phyloP scores from a whole-genome alignment of 306 rosid genomes.

The Glycine soja region DNA sequence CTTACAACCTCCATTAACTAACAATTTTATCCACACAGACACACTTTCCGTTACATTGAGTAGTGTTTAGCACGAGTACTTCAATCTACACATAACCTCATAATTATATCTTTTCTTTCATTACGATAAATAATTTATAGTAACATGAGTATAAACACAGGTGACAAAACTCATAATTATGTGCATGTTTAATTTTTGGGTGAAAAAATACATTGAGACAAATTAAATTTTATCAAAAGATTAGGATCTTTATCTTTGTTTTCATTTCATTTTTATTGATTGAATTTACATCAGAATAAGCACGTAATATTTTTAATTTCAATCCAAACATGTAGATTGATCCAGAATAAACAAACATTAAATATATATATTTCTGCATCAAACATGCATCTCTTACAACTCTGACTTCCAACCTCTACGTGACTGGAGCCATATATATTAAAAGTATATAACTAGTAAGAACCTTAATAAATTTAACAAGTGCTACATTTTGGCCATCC shows the following conservation, averaged over 20 bases:
- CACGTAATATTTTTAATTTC: too few species aligned
- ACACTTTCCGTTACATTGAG: constrained; percentile 17
- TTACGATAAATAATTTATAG: too few species aligned
- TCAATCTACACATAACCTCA: not conserved
- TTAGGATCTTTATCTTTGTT: too few species aligned
- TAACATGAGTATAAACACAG: too few species aligned
- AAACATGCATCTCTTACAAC: constrained; percentile 40
- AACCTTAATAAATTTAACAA: constrained; percentile 37
- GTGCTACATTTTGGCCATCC: constrained; percentile 43
- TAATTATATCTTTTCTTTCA: too few species aligned
- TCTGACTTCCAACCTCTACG: constrained; percentile 45
- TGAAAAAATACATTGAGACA: too few species aligned
- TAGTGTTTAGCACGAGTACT: constrained; percentile 12
- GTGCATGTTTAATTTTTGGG: too few species aligned
- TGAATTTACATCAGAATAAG: too few species aligned
- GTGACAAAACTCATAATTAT: too few species aligned
- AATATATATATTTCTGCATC: constrained; percentile 28
- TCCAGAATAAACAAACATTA: not conserved
- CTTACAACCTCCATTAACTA: constrained; percentile 21
- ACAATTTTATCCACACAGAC: constrained; percentile 14
- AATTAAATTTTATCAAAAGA: too few species aligned
- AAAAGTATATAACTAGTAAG: constrained; percentile 29
- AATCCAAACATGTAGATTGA: not conserved
- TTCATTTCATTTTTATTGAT: too few species aligned
- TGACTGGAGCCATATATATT: constrained; percentile 26